These are phyloP conservation scores for Caloboletus firmus DNA, from an alignment of 1,284 basidiomycete species.

Conservation along the genomic window DNA sequence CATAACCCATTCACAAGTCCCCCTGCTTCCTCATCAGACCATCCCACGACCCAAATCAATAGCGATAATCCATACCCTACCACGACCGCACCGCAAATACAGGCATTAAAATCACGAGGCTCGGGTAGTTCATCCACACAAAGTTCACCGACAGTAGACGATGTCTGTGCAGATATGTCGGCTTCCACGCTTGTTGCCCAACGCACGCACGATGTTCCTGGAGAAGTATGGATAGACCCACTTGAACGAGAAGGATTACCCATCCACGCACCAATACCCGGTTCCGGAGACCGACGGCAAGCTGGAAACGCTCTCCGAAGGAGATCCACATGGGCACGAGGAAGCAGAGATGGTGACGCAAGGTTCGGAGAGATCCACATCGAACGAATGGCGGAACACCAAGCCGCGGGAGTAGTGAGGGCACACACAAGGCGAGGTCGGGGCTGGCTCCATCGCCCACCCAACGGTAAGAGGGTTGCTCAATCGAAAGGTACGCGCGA, in stretches of 20 bases:
- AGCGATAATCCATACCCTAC: slow-evolving; percentile 26
- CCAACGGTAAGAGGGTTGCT: background rate
- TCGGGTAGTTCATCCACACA: slow-evolving; percentile 6
- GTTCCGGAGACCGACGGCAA: background rate
- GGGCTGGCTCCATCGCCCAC: slow-evolving; percentile 19
- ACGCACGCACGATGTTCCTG: slow-evolving; percentile 39
- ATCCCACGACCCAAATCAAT: background rate
- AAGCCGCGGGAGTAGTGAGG: slow-evolving; percentile 33
- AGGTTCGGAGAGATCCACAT: slow-evolving; percentile 11
- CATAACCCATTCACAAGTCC: background rate
- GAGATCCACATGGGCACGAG: slow-evolving; percentile 17
- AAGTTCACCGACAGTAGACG: slow-evolving; percentile 1
- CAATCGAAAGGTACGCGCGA: background rate
- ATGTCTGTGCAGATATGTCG: slow-evolving; percentile 10
- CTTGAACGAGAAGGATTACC: slow-evolving; percentile 46
- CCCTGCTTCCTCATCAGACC: background rate
- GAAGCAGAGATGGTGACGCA: slow-evolving; percentile 2
- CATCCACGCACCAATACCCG: slow-evolving; percentile 9
- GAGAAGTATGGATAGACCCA: slow-evolving; percentile 43
- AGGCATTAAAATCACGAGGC: background rate
- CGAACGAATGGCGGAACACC: slow-evolving; percentile 25
- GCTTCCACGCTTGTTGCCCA: slow-evolving; percentile 20
- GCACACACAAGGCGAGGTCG: slow-evolving; percentile 30
- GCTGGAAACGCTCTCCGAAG: slow-evolving; percentile 7
- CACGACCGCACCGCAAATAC: slow-evolving; percentile 1